Evolutionary conservation across 306 rosid species (phyloP), one percentile per base, ranked within the genome.

Genomic region (Gastrolobium bilobum): DNA sequence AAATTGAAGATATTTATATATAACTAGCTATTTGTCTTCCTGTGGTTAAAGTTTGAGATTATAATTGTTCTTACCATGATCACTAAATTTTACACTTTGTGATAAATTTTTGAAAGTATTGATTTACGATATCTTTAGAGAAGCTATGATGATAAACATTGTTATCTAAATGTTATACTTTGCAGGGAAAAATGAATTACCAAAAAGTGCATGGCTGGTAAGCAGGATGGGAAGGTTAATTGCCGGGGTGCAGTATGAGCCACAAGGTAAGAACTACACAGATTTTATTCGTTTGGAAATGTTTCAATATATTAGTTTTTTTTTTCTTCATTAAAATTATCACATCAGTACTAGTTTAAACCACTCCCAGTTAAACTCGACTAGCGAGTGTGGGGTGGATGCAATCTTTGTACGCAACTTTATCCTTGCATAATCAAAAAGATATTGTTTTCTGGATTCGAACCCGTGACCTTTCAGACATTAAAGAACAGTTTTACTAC

Each of bases 171-270:
- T 56, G 44, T 72, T 30, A 52, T 77, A 14, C 74, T 64, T 77
- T 74, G 79, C 89, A 92, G 97, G 50, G 34, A 73, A 73, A 81
- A 89, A 85, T 72, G 92, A 88, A 48, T 68, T 81, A n/a, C 89
- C 91, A 48, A 88, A 73, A 84, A 82, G 63, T 68, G 91, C 84
- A 26, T 92, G 97, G 97, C 70, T 92, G 48, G 89, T 92, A 67
- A 80, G 91, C 86, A 92, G 83, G 90, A 82, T 88, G 79, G 91
- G 97, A 73, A 88, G 90, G 83, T 81, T 90, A 65, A 92, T 88
- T 68, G 92, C 91, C 7, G 97, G 91, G 57, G 87, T 90, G 82
- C 92, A 88, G 82, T 95, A 85, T 57, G 99, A 93, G 85, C 97
- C 98, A 69, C 91, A 87, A 26, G 71, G 99, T 93, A 87, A 89